A percentile compares a stretch with the other conserved stretches of the same genome.
phyloP scores from a whole-genome alignment of 805 yeast species.

The Yamadazyma philogaea region DNA sequence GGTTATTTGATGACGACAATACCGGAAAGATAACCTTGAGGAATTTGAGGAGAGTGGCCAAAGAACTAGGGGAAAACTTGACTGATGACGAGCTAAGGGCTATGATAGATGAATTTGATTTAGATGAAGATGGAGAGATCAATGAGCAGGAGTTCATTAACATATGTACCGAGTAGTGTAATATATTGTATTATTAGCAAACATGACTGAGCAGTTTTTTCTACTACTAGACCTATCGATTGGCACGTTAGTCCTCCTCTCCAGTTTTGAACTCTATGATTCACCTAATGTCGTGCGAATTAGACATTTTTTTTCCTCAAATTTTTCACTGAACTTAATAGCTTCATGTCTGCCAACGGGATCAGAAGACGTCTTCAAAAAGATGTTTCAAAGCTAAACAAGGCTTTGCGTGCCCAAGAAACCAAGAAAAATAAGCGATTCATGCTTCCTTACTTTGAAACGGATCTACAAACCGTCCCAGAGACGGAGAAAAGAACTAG shows the following conservation, averaged over 20 bases:
- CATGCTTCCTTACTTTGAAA: slow-evolving; percentile 36
- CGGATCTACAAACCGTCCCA: slow-evolving; percentile 20
- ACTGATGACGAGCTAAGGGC: slow-evolving; percentile 92
- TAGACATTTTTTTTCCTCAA: slow-evolving; percentile 4
- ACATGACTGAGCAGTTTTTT: background rate
- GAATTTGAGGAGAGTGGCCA: slow-evolving; percentile 83
- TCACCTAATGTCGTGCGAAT: background rate
- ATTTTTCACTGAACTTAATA: slow-evolving; percentile 10
- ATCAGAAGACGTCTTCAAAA: slow-evolving; percentile 35
- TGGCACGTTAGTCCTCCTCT: no score
- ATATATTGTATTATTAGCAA: slow-evolving; percentile 5
- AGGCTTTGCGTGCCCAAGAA: slow-evolving; percentile 27
- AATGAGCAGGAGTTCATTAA: slow-evolving; percentile 87
- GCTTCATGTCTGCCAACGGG: slow-evolving; percentile 29
- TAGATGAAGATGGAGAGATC: slow-evolving; percentile 94
- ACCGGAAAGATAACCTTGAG: slow-evolving; percentile 84
- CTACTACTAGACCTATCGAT: no score
- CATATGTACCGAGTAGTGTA: slow-evolving; percentile 65
- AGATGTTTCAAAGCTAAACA: slow-evolving; percentile 33
- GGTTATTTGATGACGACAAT: slow-evolving; percentile 79
- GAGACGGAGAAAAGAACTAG: slow-evolving; percentile 36
- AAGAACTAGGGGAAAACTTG: slow-evolving; percentile 86
- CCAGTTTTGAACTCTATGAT: background rate
- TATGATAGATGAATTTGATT: slow-evolving; percentile 96
- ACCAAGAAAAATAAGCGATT: slow-evolving; percentile 21